phyloP scores from a whole-genome alignment of 148 eudicot genomes.

The Amaranthus palmeri region DNA sequence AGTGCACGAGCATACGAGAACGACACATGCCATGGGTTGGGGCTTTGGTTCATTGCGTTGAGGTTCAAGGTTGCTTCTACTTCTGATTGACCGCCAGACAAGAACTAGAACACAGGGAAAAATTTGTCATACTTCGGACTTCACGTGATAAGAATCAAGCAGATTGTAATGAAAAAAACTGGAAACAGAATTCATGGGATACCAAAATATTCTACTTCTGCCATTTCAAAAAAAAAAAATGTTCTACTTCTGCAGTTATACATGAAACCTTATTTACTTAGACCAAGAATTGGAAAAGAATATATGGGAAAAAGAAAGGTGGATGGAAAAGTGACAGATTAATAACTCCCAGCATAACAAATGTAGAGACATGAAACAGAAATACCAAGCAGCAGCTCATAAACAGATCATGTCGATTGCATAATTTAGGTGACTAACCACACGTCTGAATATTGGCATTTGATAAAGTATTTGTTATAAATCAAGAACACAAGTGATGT shows the following conservation, averaged over 20 bases:
- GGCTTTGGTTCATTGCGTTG: slow-evolving; percentile 93
- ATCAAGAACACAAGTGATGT: not conserved
- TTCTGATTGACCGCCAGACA: slow-evolving; percentile 98
- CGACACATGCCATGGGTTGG: slow-evolving; percentile 98
- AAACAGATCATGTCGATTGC: not conserved
- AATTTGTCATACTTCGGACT: not conserved
- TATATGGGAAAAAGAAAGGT: not conserved
- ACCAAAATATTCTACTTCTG: not conserved
- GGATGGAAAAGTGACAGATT: not conserved
- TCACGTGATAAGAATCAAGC: not conserved
- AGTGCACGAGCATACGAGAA: slow-evolving; percentile 98
- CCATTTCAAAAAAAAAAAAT: no score
- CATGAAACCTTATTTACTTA: not conserved
- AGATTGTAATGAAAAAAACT: not conserved
- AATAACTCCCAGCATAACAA: no score
- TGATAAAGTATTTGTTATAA: not conserved
- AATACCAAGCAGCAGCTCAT: not conserved
- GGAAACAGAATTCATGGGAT: not conserved
- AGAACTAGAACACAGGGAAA: slow-evolving; percentile 44
- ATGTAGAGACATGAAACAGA: not conserved
- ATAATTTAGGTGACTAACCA: not conserved
- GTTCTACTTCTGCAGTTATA: not conserved
- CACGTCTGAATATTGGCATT: not conserved
- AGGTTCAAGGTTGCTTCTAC: slow-evolving; percentile 82
- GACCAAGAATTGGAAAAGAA: not conserved